Conservation (phyloP, 2,329 filamentous ascomycete species). For the Arthrobotrys musiformis region DNA sequence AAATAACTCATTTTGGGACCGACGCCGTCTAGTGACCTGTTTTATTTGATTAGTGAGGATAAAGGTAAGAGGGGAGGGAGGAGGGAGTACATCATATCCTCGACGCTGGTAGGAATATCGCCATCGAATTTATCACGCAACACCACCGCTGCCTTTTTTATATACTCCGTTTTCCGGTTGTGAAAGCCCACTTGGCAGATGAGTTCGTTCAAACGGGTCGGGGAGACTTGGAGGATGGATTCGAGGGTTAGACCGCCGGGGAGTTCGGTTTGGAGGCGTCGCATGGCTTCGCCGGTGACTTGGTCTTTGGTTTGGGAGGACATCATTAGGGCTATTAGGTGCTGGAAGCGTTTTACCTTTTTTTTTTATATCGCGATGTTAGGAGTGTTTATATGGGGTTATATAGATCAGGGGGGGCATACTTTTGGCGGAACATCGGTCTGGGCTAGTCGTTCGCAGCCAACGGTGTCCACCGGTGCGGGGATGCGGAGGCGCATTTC, state of each 20-base stretch:
- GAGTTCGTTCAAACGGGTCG: slow-evolving; percentile 74
- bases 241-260: slow-evolving; percentile 75
- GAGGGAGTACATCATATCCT: slow-evolving; percentile 75
- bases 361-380: not conserved
- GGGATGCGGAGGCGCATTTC: slow-evolving; percentile 78
- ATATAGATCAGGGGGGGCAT: not conserved
- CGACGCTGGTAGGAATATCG: slow-evolving; percentile 83
- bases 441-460: slow-evolving; percentile 81
- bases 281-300: slow-evolving; percentile 85
- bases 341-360: slow-evolving; percentile 80
- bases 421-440: slow-evolving; percentile 64
- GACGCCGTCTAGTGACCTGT: slow-evolving; percentile 70
- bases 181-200: slow-evolving; percentile 91
- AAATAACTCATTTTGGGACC: slow-evolving; percentile 96
- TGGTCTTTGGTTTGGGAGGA: slow-evolving; percentile 94
- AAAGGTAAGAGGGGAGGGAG: not conserved
- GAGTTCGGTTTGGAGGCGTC: slow-evolving; percentile 78
- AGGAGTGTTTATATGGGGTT: not conserved
- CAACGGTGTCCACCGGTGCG: slow-evolving; percentile 97
- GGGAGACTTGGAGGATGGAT: slow-evolving; percentile 78
- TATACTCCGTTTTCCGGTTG: slow-evolving; percentile 89
- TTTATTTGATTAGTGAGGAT: no score
- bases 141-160: slow-evolving; percentile 79
- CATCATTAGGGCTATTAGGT: slow-evolving; percentile 86
- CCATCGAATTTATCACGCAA: slow-evolving; percentile 75